These are phyloP conservation scores for Coleophoma eucalyptorum DNA, from an alignment of 2,329 filamentous ascomycete genomes.

Conservation along the genomic window DNA sequence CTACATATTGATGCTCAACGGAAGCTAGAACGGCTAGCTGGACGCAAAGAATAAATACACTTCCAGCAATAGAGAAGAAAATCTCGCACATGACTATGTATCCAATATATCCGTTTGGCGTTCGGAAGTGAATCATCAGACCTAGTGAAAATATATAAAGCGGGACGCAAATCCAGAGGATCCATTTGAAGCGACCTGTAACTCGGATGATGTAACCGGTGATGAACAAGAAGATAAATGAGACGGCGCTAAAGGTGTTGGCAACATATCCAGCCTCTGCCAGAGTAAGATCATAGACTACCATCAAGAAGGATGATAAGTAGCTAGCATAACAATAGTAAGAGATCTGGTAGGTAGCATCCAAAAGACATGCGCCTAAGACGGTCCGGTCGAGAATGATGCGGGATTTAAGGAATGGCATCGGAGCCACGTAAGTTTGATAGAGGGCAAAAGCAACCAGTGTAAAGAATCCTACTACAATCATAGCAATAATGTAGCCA, in stretches of 20 bases:
- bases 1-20: constrained; percentile 53
- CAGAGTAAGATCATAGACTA: constrained; percentile 45
- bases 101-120: constrained; percentile 41
- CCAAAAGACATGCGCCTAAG: constrained; percentile 40
- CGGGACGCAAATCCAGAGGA: background rate
- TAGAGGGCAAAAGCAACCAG: constrained; percentile 52
- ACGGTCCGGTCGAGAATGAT: constrained; percentile 47
- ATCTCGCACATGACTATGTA: constrained; percentile 54
- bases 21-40: constrained; percentile 56
- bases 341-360: constrained; percentile 39
- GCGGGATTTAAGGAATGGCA: constrained; percentile 52
- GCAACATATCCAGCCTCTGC: constrained; percentile 45
- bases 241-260: constrained; percentile 48
- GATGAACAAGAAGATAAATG: constrained; percentile 43
- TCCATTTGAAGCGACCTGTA: background rate
- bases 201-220: constrained; percentile 23
- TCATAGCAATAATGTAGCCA: constrained; percentile 42
- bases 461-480: constrained; percentile 52
- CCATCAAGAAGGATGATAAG: constrained; percentile 39
- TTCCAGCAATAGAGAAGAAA: constrained; percentile 51
- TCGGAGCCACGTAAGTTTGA: constrained; percentile 52
- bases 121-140: constrained; percentile 52
- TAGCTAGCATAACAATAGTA: constrained; percentile 38
- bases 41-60: constrained; percentile 48
- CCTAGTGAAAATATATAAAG: constrained; percentile 40